A percentile compares a stretch with the other conserved stretches of the same genome.
phyloP scores from a whole-genome alignment of 2,329 filamentous ascomycete genomes.

The Alternaria brassicae region DNA sequence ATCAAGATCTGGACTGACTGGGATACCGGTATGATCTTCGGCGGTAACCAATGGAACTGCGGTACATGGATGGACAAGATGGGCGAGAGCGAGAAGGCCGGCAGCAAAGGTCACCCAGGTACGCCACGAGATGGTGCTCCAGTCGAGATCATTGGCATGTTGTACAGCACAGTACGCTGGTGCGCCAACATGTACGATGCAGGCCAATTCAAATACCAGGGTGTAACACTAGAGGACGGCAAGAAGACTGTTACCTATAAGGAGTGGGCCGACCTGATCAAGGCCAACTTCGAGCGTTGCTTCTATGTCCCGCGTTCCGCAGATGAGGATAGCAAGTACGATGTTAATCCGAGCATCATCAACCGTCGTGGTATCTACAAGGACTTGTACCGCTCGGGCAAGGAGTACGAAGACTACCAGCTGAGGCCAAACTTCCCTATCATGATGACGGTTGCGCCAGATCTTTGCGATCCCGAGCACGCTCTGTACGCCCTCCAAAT shows the following conservation, averaged over 20 bases:
- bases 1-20: conserved; percentile 92
- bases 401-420: conserved; percentile 98
- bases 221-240: conserved; percentile 72
- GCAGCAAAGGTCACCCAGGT: conserved; percentile 90
- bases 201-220: conserved; percentile 74
- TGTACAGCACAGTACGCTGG: conserved; percentile 91
- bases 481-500: conserved; percentile 81
- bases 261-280: conserved; percentile 81
- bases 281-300: conserved; percentile 86
- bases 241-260: conserved; percentile 69
- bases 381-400: conserved; percentile 90
- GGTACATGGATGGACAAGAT: conserved; percentile 99
- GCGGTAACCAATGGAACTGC: conserved; percentile 92
- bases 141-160: conserved; percentile 90
- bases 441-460: conserved; percentile 91
- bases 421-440: conserved; percentile 93
- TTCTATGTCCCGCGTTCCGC: conserved; percentile 81
- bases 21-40: conserved; percentile 88
- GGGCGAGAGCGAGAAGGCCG: conserved; percentile 93
- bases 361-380: conserved; percentile 98
- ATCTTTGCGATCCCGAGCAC: conserved; percentile 80
- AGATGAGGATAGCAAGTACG: conserved; percentile 76
- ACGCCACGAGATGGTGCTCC: conserved; percentile 97
- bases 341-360: conserved; percentile 78
- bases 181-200: conserved; percentile 70